Evolutionary conservation across 495 filamentous ascomycete species (phyloP), one percentile per base, ranked within the genome.

Genomic region (Aspergillus nidulans): DNA sequence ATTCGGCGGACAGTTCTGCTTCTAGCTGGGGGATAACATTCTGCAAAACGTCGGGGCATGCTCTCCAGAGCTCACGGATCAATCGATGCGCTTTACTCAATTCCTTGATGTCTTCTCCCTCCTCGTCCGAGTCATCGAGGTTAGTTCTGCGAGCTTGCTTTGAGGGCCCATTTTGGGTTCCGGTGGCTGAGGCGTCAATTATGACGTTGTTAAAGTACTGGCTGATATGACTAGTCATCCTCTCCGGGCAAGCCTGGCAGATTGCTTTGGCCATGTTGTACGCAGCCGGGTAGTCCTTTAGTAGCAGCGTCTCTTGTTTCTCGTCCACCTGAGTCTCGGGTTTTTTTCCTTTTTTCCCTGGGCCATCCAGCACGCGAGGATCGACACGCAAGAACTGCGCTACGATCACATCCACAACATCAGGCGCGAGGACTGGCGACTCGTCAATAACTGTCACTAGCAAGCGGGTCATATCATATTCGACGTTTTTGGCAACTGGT

Each of bases 181-280:
- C 68, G 1, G 67, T 63, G 2, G 83, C 79, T 0, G 92, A 90
- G 12, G 89, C 86, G 61, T 96, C 89, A 42, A 96, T 82, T 50
- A 99, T 92, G 20, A 97, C 90, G 54, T 96, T 90, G 68, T 91
- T 94, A 70, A 99, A 99, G 65, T 97, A 99, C 64, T 95, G 91
- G 58, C 90, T 91, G 51, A 97, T 86, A 60, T 91, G 87, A 45
- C 91, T 85, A 1, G 90, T 86, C 92, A 99, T 97, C 66, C 91
- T 89, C 56, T 96, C 94, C 2, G 89, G 84, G 53, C 85, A 92
- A n/a, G 79, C 75, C 62, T 92, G 94, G 69, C 94, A 99, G 25
- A 99, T 86, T 6, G 86, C 86, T 69, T 92, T 95, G 25, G 94
- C 91, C 89, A 97, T 96, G 60, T 90, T 89, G 67, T 99, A 97